These are phyloP conservation scores for Hericium erinaceus DNA, from an alignment of 768 basidiomycete genomes.

Conservation along the genomic window DNA sequence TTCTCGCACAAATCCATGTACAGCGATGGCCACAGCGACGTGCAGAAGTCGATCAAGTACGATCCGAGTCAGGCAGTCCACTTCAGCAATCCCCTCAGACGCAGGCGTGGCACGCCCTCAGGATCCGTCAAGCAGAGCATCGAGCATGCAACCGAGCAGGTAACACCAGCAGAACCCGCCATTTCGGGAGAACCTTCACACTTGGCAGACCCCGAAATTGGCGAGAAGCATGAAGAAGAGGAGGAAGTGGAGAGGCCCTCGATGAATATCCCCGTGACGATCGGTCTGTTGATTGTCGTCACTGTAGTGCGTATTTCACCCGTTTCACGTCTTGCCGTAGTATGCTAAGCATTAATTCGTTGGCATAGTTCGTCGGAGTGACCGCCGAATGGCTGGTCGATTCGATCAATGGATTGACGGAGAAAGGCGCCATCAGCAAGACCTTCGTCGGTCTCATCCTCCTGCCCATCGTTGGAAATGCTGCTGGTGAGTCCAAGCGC, in stretches of 20 bases:
- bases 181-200: not conserved
- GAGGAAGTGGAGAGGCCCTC: slow-evolving; percentile 27
- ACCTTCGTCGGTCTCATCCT: slow-evolving; percentile 86
- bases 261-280: slow-evolving; percentile 25
- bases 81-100: not conserved
- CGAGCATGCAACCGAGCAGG: not conserved
- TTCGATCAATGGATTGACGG: slow-evolving; percentile 71
- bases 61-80: not conserved
- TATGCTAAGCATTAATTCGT: not conserved
- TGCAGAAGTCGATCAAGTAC: slow-evolving; percentile 1
- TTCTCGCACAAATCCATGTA: slow-evolving; percentile 49
- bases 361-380: slow-evolving; percentile 34
- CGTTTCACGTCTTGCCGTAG: not conserved
- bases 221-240: slow-evolving; percentile 11
- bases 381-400: slow-evolving; percentile 63
- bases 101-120: not conserved
- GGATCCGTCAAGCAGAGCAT: not conserved
- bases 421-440: slow-evolving; percentile 43
- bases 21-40: slow-evolving; percentile 20
- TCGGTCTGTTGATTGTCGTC: slow-evolving; percentile 26
- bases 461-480: slow-evolving; percentile 87
- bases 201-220: not conserved
- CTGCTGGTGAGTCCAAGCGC: slow-evolving; percentile 43
- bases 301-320: slow-evolving; percentile 27
- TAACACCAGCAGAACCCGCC: not conserved